Evolutionary conservation across 176 grass and related monocot genomes (phyloP), one percentile per base, ranked within the genome.

Genomic region (Puya raimondii): DNA sequence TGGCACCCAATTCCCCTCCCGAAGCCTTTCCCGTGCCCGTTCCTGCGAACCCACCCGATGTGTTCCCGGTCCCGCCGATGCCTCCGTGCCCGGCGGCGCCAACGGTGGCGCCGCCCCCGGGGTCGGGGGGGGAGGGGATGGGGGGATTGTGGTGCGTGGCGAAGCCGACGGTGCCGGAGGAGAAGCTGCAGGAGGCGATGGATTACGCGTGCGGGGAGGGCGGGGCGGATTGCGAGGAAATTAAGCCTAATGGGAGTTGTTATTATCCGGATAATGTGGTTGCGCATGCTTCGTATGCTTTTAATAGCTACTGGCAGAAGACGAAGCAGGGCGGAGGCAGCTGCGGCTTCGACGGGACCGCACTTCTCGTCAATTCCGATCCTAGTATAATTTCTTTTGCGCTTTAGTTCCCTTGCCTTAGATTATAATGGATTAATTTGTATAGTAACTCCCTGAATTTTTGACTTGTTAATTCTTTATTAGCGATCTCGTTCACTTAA

Each of bases 231-330:
- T 85, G 83, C 51, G 64, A 65, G 21, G 78, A 77, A 70, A 81
- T 85, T 48, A 49, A 16, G 3, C 64, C 64, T 1, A 65, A 67
- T 50, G 74, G 83, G 22, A 81, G 74, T 56, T 85, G 83, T 23
- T 81, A 73, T 64, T 77, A 73, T 11, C 83, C 78, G 2, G 69
- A 80, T 23, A 85, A 49, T 65, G 66, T 80, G 9, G 63, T 63
- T 9, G 73, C 78, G 10, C 77, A 85, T 48, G 67, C 83, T 3
- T 80, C 83, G 0, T 80, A 85, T 17, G 83, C 77, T 6, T 85
- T 80, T 63, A 80, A 85, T 72, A 85, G 63, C 63, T 80, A 85
- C 50, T 80, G 83, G 78, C 77, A 85, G 77, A 80, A 76, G 25
- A 72, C 70, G 63, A 80, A 71, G 73, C 72, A 14, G 17, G 17